Evolutionary conservation across 2,329 filamentous ascomycete genomes (phyloP).

Genomic region (Paraphoma chrysanthemicola): DNA sequence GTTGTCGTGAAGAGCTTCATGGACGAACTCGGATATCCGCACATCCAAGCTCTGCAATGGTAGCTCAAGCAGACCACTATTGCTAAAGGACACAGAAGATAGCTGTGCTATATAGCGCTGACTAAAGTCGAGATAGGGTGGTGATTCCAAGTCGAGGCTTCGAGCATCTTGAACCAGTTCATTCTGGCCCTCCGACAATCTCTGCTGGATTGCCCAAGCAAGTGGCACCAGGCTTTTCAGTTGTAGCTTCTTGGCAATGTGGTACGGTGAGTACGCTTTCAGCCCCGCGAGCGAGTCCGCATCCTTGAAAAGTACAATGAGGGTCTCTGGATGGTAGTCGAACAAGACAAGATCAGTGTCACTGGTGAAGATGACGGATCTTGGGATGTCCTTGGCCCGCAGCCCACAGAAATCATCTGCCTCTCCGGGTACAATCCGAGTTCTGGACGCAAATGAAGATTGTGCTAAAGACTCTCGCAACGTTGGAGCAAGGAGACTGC

Average conservation of each 20-base stretch:
- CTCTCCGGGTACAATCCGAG: slow-evolving; percentile 77
- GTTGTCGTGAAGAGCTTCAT: slow-evolving; percentile 23
- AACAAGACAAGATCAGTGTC: slow-evolving; percentile 87
- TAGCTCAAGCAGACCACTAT: background rate
- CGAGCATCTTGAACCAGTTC: slow-evolving; percentile 35
- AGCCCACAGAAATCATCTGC: slow-evolving; percentile 82
- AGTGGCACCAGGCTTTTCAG: slow-evolving; percentile 49
- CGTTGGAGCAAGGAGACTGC: slow-evolving; percentile 77
- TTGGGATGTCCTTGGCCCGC: slow-evolving; percentile 62
- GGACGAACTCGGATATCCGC: slow-evolving; percentile 41
- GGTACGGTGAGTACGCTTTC: slow-evolving; percentile 51
- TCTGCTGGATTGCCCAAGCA: slow-evolving; percentile 49
- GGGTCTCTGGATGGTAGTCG: slow-evolving; percentile 67
- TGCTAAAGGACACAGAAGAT: no score
- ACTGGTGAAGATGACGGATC: slow-evolving; percentile 74
- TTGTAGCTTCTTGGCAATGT: slow-evolving; percentile 55
- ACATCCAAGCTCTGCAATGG: slow-evolving; percentile 38
- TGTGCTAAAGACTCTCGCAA: slow-evolving; percentile 73
- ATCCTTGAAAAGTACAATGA: slow-evolving; percentile 73
- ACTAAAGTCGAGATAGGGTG: slow-evolving; percentile 38
- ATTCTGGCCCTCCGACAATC: slow-evolving; percentile 37
- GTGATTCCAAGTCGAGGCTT: slow-evolving; percentile 19
- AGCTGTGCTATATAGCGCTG: slow-evolving; percentile 28
- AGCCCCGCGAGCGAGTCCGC: slow-evolving; percentile 54
- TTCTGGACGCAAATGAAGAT: slow-evolving; percentile 51